phyloP scores from a whole-genome alignment of 1,284 basidiomycete genomes.

The Tylopilus sp. region DNA sequence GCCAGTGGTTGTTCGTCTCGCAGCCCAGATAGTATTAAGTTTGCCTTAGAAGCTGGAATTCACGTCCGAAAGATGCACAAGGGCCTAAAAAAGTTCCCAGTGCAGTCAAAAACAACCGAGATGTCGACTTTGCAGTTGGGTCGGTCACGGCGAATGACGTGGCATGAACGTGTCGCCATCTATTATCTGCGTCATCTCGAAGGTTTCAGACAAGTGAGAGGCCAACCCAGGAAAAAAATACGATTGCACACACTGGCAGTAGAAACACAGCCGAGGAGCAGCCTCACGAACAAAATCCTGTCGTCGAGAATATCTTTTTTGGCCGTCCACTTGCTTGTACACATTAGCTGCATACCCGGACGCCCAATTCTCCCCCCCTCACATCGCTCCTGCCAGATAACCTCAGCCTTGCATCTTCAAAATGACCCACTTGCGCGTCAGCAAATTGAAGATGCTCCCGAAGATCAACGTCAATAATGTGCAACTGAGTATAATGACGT shows the following conservation, averaged over 20 bases:
- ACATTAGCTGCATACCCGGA: neutral
- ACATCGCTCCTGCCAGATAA: neutral
- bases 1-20: too few species aligned
- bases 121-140: neutral
- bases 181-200: neutral
- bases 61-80: too few species aligned
- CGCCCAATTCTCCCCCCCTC: too few species aligned
- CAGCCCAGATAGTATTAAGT: too few species aligned
- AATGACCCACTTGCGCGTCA: conserved; percentile 78
- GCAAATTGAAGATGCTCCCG: conserved; percentile 83
- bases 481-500: conserved; percentile 94
- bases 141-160: neutral
- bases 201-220: neutral
- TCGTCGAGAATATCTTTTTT: too few species aligned
- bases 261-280: neutral
- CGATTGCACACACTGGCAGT: neutral
- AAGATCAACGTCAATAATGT: conserved; percentile 91
- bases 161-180: neutral
- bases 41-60: neutral
- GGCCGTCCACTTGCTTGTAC: too few species aligned
- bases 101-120: neutral
- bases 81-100: neutral
- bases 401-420: conserved; percentile 34
- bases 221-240: neutral
- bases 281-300: too few species aligned